Evolutionary conservation across 2,329 filamentous ascomycete species (phyloP).

Genomic region (Colletotrichum gloeosporioides): DNA sequence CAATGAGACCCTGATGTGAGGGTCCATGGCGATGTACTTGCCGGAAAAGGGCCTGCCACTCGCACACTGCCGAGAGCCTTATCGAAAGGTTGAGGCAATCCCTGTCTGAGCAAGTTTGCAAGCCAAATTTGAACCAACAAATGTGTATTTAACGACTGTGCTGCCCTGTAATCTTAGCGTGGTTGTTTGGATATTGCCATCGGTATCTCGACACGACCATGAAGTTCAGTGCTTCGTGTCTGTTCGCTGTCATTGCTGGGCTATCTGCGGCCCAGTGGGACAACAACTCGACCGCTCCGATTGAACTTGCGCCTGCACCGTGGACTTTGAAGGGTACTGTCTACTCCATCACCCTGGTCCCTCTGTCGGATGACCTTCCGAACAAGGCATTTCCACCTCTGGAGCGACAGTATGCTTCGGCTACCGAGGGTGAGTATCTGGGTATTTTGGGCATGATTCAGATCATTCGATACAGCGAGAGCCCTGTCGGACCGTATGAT

Average conservation of each 20-base stretch:
- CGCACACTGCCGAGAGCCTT: not conserved
- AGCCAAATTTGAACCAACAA: not conserved
- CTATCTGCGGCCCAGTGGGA: slow-evolving; percentile 2
- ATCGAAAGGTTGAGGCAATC: not conserved
- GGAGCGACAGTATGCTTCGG: not conserved
- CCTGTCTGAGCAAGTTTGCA: too few species aligned
- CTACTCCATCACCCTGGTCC: slow-evolving; percentile 16
- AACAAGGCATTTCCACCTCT: slow-evolving; percentile 10
- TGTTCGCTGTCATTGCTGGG: not conserved
- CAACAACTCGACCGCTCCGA: slow-evolving; percentile 15
- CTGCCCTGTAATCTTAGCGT: not conserved
- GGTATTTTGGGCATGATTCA: slow-evolving; percentile 54
- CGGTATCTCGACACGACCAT: not conserved
- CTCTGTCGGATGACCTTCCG: slow-evolving; percentile 1
- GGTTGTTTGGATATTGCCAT: not conserved
- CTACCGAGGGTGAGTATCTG: slow-evolving; percentile 35
- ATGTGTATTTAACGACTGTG: not conserved
- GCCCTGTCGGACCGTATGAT: slow-evolving; percentile 58
- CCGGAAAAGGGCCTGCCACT: not conserved
- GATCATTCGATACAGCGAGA: slow-evolving; percentile 54
- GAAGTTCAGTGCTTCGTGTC: not conserved
- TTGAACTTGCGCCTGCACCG: slow-evolving; percentile 15
- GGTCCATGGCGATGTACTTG: not conserved
- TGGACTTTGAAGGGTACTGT: slow-evolving; percentile 25
- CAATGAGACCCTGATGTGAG: not conserved